Conservation (phyloP, 495 filamentous ascomycete genomes). For the Amphirosellinia nigrospora region DNA sequence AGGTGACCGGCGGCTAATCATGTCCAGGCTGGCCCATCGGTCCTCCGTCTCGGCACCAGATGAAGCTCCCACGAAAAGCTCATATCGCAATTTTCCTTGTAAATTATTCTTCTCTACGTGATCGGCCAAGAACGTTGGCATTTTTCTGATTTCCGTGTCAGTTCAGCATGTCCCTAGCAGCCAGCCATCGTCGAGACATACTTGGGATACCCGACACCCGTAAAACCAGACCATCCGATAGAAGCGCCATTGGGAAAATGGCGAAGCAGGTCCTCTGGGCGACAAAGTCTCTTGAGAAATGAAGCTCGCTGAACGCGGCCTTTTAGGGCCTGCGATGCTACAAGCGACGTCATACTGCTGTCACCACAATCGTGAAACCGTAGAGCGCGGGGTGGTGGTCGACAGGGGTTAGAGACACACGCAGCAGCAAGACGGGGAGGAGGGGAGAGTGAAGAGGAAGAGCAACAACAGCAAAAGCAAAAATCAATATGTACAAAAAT, state of each 20-base stretch:
- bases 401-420: not conserved
- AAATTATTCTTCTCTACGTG: constrained; percentile 89
- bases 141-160: constrained; percentile 62
- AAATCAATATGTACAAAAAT: not conserved
- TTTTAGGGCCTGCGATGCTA: constrained; percentile 76
- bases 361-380: constrained; percentile 11
- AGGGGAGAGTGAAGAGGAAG: not conserved
- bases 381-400: constrained; percentile 4
- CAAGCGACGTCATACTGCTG: constrained; percentile 48
- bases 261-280: constrained; percentile 78
- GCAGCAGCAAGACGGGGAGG: not conserved
- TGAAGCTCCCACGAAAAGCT: constrained; percentile 86
- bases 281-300: constrained; percentile 79
- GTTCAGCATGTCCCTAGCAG: not conserved
- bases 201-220: constrained; percentile 91
- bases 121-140: constrained; percentile 83
- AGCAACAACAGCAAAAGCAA: constrained; percentile 1
- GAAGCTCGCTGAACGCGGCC: constrained; percentile 76
- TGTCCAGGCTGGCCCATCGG: constrained; percentile 82
- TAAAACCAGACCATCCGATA: constrained; percentile 91
- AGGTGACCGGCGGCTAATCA: constrained; percentile 85
- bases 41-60: constrained; percentile 92
- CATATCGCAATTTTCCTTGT: constrained; percentile 83
- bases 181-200: constrained; percentile 47
- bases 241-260: constrained; percentile 83